Base-by-base conservation (phyloP, 306 rosid genomes). In the Lotus japonicus region DNA sequence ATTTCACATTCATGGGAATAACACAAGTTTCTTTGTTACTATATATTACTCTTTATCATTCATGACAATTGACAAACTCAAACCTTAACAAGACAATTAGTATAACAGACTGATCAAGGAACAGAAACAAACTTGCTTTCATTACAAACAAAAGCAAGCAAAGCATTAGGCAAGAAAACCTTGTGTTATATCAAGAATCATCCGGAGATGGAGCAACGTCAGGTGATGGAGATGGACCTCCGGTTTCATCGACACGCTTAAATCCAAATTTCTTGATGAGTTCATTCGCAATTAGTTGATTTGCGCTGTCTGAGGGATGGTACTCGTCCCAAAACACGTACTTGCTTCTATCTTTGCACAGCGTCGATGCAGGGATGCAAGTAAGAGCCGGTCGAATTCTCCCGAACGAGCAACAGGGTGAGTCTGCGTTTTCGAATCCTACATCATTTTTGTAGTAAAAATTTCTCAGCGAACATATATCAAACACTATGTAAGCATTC, bases 301-400 rank as follows among this genome's bases (percentile, higher is more conserved):
- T 92, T 14, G 98, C 98, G 6, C 66, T 77, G 57, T 92, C 98
- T 0, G 97, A 71, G 3, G 98, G 98, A 74, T 92, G 98, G n/a
- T 92, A 92, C 71, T 92, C 98, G 68, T 92, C 98, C 98, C 98
- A 92, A 62, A 92, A 92, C 61, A 92, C 87, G 15, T 92, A 89
- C 50, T 92, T 88, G 86, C 98, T 92, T 82, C 98, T 86, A 28
- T 92, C 95, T 73, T 73, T 80, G 68, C 98, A 92, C 64, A 92
- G 62, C 9, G 50, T 67, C 33, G 98, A 92, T 10, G 91, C 96
- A 0, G 98, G 98, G 17, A 86, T 23, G 31, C 98, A 92, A 16
- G 98, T 92, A 0, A 92, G 81, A 33, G 98, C 96, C 0, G 98
- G 98, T 58, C 98, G 73, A 17, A 92, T 92, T 42, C 13, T 86